A percentile compares a stretch with the other conserved stretches of the same genome.
phyloP scores from a whole-genome alignment of 2,329 filamentous ascomycete species.

The Fusarium pininemorale region DNA sequence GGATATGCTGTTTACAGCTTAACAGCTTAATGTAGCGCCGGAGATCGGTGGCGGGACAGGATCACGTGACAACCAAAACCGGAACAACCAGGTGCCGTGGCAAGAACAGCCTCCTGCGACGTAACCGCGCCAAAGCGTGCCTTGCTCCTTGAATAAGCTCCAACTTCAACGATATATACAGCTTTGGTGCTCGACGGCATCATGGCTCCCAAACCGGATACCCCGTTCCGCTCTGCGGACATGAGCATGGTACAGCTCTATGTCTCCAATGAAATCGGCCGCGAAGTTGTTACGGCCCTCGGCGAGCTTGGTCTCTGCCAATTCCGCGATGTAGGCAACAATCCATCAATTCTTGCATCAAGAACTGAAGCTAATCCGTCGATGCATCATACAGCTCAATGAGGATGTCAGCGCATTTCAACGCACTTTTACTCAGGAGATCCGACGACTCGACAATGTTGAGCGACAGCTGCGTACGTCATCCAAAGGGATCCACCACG shows the following conservation, averaged over 20 bases:
- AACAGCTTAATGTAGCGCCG: conserved; percentile 5
- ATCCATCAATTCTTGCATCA: conserved; percentile 24
- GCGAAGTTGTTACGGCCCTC: conserved; percentile 95
- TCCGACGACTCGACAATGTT: conserved; percentile 95
- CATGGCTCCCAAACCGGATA: conserved; percentile 80
- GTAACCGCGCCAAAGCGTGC: conserved; percentile 41
- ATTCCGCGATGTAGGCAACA: conserved; percentile 85
- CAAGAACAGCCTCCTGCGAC: conserved; percentile 34
- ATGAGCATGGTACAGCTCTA: conserved; percentile 99
- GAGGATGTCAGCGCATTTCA: conserved; percentile 94
- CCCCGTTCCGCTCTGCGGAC: conserved; percentile 99
- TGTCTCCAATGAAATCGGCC: conserved; percentile 97
- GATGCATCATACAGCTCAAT: conserved; percentile 73
- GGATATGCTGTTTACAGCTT: too few species aligned
- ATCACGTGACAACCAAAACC: conserved; percentile 39
- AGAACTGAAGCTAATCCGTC: conserved; percentile 27
- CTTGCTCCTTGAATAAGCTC: conserved; percentile 44
- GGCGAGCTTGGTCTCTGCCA: conserved; percentile 97
- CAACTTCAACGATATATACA: conserved; percentile 41
- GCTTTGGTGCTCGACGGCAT: conserved; percentile 46
- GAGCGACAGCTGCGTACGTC: conserved; percentile 92
- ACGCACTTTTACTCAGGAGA: conserved; percentile 96
- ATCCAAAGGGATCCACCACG: conserved; percentile 27
- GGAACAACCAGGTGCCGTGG: conserved; percentile 43
- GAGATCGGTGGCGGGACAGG: not conserved